Evolutionary conservation across 345 rosid genomes (phyloP).

Genomic region (Streptanthus diversifolius): DNA sequence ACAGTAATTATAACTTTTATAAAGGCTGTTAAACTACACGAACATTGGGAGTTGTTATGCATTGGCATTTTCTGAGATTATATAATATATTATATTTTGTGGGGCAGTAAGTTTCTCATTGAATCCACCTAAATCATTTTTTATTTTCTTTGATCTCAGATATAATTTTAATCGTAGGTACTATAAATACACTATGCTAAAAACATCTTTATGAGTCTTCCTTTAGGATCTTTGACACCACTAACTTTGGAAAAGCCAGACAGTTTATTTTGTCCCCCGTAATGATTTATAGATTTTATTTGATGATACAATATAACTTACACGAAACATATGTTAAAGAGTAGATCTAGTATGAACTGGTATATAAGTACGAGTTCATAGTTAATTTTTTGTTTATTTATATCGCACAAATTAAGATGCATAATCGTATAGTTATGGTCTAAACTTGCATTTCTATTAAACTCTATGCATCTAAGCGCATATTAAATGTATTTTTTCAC

Average conservation of each 20-base stretch:
- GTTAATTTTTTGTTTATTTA: background rate
- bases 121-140: background rate
- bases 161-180: background rate
- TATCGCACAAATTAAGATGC: background rate
- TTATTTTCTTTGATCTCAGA: background rate
- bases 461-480: background rate
- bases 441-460: background rate
- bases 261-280: conserved; percentile 22
- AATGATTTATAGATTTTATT: conserved; percentile 13
- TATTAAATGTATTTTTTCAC: background rate
- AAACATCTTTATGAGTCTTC: conserved; percentile 13
- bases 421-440: background rate
- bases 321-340: background rate
- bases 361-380: background rate
- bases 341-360: conserved; percentile 1
- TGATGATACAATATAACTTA: background rate
- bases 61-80: background rate
- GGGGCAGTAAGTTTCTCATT: conserved; percentile 16
- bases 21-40: background rate
- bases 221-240: conserved; percentile 31
- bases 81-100: background rate
- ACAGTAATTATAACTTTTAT: conserved; percentile 5
- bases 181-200: background rate
- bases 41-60: conserved; percentile 2
- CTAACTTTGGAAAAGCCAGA: conserved; percentile 26